Percentiles rank a stretch among this genome's conserved stretches.
These are phyloP conservation scores for Hygrophorus pudorinus DNA, from an alignment of 768 basidiomycete species.

Conservation along the genomic window DNA sequence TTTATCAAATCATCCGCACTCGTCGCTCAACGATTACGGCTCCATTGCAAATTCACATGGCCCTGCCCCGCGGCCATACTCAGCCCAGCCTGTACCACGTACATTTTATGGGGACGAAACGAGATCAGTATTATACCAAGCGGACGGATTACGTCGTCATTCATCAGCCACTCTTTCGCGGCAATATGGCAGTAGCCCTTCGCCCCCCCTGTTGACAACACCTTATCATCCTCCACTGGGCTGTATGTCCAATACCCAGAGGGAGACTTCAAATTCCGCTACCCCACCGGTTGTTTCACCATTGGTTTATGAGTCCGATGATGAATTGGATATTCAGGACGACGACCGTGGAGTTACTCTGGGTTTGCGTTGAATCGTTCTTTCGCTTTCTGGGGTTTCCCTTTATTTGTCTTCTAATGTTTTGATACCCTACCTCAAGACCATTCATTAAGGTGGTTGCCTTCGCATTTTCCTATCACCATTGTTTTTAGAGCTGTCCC, in stretches of 20 bases:
- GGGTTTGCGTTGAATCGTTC: too few relatives aligned
- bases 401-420: neutral
- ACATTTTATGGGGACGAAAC: conserved; percentile 15
- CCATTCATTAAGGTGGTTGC: too few relatives aligned
- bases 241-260: conserved; percentile 2
- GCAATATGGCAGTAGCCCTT: conserved; percentile 11
- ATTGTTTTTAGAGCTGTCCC: too few relatives aligned
- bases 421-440: neutral
- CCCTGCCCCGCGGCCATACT: conserved; percentile 17
- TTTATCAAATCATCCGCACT: neutral
- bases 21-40: conserved; percentile 14
- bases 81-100: conserved; percentile 18
- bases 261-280: conserved; percentile 2
- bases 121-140: conserved; percentile 12
- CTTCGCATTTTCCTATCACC: too few relatives aligned
- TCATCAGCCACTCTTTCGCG: conserved; percentile 6
- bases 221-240: conserved; percentile 17
- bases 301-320: conserved; percentile 11
- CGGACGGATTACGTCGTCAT: conserved; percentile 10
- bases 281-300: conserved; percentile 11
- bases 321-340: neutral
- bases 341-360: too few relatives aligned
- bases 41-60: conserved; percentile 16
- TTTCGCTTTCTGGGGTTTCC: neutral
- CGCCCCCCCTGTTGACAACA: conserved; percentile 19